These are phyloP conservation scores for Ustanciosporium gigantosporum DNA, from an alignment of 1,284 basidiomycete species.

Conservation along the genomic window DNA sequence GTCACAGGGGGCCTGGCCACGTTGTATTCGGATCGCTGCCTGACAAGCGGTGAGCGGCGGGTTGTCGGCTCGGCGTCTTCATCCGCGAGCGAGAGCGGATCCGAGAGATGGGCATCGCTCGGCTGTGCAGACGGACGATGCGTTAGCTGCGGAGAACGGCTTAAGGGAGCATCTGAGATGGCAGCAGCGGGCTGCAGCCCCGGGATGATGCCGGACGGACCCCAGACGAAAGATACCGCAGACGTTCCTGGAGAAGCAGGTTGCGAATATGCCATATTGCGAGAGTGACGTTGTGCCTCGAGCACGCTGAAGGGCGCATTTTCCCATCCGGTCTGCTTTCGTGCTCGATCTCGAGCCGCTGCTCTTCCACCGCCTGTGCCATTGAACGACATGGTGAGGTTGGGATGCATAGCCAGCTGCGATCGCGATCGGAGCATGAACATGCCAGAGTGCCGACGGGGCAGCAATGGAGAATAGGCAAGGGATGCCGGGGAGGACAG, in stretches of 20 bases:
- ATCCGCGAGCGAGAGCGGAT: no score
- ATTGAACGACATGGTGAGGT: conserved; percentile 28
- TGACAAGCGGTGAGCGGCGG: not conserved
- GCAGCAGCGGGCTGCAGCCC: no score
- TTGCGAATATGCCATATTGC: conserved; percentile 19
- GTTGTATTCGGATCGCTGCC: conserved; percentile 21
- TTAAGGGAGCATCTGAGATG: no score
- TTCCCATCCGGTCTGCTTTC: conserved; percentile 36
- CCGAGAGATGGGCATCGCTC: no score
- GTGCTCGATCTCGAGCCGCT: conserved; percentile 45
- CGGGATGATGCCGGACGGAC: no score
- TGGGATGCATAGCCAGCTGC: conserved; percentile 40
- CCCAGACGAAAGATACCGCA: no score
- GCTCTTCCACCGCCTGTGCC: conserved; percentile 42
- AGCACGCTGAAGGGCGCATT: conserved; percentile 52
- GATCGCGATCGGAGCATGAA: conserved; percentile 49
- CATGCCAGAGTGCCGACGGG: conserved; percentile 46
- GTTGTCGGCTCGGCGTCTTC: no score
- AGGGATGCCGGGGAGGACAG: conserved; percentile 8
- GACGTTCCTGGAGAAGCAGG: conserved; percentile 28
- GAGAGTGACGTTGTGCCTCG: conserved; percentile 31
- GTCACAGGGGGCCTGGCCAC: conserved; percentile 15
- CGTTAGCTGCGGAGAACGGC: no score
- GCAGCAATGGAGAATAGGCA: conserved; percentile 16
- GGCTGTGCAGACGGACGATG: no score